Evolutionary conservation across 306 rosid genomes (phyloP).

Genomic region (Quercus agrifolia): DNA sequence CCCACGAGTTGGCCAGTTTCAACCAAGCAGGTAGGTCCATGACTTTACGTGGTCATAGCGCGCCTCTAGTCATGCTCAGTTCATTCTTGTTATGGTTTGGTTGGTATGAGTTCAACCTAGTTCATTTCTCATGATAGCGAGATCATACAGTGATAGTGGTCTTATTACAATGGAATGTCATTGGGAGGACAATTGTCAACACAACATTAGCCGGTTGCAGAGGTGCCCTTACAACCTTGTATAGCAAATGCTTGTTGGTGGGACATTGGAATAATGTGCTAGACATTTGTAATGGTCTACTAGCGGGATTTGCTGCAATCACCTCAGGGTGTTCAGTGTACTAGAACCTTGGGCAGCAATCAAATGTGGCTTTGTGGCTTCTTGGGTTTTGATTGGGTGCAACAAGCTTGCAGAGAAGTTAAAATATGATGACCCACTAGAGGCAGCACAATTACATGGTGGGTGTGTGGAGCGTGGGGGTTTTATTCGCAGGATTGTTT

Average conservation of each 20-base stretch:
- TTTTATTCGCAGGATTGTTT: constrained; percentile 60
- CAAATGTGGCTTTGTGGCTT: constrained; percentile 57
- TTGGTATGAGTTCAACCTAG: no score
- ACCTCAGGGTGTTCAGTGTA: constrained; percentile 64
- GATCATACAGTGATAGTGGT: no score
- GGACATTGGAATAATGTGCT: constrained; percentile 75
- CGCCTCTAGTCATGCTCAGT: constrained; percentile 58
- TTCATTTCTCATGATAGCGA: no score
- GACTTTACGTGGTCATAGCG: constrained; percentile 58
- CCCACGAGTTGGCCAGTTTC: constrained; percentile 77
- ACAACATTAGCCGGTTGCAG: constrained; percentile 70
- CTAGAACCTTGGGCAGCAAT: constrained; percentile 83
- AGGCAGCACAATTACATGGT: constrained; percentile 78
- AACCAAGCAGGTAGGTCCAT: constrained; percentile 50
- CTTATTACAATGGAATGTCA: no score
- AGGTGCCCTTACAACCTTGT: constrained; percentile 61
- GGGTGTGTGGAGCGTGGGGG: constrained; percentile 76
- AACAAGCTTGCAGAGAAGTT: constrained; percentile 42
- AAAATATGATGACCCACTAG: constrained; percentile 67
- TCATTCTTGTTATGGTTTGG: constrained; percentile 62
- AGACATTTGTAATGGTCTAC: constrained; percentile 73
- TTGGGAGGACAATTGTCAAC: constrained; percentile 54
- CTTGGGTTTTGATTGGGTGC: constrained; percentile 65
- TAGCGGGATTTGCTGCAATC: constrained; percentile 70
- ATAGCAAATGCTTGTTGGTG: constrained; percentile 50